A percentile compares a stretch with the other conserved stretches of the same genome.
Conservation (phyloP, 345 rosid species). For the Eucalyptus lansdowneana region DNA sequence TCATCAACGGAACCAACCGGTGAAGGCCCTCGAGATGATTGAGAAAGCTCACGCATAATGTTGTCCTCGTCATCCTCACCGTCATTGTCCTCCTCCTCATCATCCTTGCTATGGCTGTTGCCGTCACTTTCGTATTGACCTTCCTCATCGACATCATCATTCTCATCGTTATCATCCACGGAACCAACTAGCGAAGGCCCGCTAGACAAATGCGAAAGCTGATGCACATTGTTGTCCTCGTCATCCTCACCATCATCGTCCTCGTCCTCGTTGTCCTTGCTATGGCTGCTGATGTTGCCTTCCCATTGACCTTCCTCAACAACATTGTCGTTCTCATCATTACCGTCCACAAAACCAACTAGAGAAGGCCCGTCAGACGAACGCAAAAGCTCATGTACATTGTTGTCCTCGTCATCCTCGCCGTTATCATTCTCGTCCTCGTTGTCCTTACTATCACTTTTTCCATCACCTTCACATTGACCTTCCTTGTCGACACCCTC, state of each 20-base stretch:
- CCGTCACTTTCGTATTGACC: too few relatives aligned
- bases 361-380: background rate
- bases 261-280: constrained; percentile 22
- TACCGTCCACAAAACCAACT: background rate
- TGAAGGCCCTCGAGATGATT: too few relatives aligned
- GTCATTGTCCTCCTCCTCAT: too few relatives aligned
- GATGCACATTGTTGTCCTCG: background rate
- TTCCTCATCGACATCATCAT: background rate
- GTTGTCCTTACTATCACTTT: too few relatives aligned
- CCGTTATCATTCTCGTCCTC: too few relatives aligned
- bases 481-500: too few relatives aligned
- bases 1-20: too few relatives aligned
- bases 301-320: background rate
- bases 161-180: background rate
- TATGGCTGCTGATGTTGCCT: background rate
- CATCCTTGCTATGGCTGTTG: too few relatives aligned
- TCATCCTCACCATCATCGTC: background rate
- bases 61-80: too few relatives aligned
- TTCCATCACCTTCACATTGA: too few relatives aligned
- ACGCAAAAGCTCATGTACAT: background rate
- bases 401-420: too few relatives aligned
- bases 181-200: background rate
- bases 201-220: background rate
- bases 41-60: too few relatives aligned
- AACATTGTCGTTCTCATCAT: background rate